These are phyloP conservation scores for Coleophoma eucalyptorum DNA, from an alignment of 2,329 filamentous ascomycete genomes.

Conservation along the genomic window DNA sequence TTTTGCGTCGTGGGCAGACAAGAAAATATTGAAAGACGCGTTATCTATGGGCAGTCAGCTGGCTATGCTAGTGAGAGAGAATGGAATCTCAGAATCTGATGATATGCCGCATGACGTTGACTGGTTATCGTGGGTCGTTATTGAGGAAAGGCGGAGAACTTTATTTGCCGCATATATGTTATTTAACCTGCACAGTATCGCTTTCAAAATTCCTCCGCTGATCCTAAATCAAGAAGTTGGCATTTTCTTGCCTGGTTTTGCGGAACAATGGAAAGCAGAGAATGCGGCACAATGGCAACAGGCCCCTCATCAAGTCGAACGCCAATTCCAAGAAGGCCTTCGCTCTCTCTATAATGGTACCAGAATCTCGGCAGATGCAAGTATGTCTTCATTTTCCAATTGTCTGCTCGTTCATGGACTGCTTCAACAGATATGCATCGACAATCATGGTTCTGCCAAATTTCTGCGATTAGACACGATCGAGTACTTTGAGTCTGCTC, in stretches of 20 bases:
- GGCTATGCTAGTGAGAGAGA: not conserved
- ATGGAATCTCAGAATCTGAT: slow-evolving; percentile 1
- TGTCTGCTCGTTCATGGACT: not conserved
- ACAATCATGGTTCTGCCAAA: not conserved
- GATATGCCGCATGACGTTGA: not conserved
- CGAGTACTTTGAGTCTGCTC: slow-evolving; percentile 27
- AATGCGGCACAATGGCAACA: not conserved
- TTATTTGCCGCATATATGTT: not conserved
- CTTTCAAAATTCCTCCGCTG: not conserved
- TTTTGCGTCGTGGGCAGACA: not conserved
- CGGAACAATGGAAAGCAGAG: not conserved
- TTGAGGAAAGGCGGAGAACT: slow-evolving; percentile 1
- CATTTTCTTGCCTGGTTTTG: not conserved
- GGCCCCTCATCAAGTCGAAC: not conserved
- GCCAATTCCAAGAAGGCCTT: not conserved
- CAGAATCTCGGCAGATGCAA: not conserved
- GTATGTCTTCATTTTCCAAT: slow-evolving; percentile 1
- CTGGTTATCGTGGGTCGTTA: slow-evolving; percentile 1
- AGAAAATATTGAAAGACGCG: not conserved
- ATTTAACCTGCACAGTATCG: not conserved
- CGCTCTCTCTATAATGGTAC: not conserved
- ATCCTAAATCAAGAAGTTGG: not conserved
- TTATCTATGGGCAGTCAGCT: slow-evolving; percentile 3
- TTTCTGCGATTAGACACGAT: not conserved
- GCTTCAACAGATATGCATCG: not conserved